Percentiles rank a stretch among this genome's conserved stretches.
phyloP scores from a whole-genome alignment of 163 green algal genomes.

The Chlamydomonas reinhardtii region DNA sequence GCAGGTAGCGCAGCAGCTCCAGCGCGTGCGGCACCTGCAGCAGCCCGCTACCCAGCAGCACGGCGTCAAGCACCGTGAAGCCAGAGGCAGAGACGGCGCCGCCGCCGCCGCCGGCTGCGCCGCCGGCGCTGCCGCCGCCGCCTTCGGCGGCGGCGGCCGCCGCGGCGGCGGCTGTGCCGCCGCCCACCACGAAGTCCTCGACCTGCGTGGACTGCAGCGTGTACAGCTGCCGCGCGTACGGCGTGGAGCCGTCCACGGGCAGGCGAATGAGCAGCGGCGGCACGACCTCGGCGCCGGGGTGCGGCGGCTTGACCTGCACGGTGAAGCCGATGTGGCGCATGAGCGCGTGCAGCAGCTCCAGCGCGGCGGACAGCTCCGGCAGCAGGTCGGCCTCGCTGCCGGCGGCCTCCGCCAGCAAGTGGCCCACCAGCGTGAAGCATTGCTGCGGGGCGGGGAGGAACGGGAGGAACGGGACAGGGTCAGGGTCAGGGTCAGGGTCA shows the following conservation, averaged over 20 bases:
- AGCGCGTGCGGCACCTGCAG: neutral
- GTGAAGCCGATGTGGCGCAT: conserved; percentile 5
- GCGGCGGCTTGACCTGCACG: neutral
- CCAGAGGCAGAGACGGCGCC: neutral
- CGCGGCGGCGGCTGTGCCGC: no score
- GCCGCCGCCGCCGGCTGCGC: neutral
- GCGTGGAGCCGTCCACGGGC: no score
- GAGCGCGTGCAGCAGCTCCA: neutral
- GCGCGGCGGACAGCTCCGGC: neutral
- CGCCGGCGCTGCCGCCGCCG: neutral
- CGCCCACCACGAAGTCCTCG: neutral
- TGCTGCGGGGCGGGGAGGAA: neutral
- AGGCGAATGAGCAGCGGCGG: no score
- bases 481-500: no score
- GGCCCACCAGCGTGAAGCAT: neutral
- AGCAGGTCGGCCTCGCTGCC: neutral
- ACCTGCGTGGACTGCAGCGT: neutral
- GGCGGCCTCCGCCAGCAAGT: neutral
- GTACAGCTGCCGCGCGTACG: no score
- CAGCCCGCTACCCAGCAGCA: conserved; percentile 9
- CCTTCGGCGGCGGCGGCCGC: neutral
- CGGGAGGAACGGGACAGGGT: neutral
- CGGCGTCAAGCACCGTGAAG: neutral
- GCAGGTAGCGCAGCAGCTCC: conserved; percentile 33
- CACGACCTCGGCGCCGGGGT: neutral